These are phyloP conservation scores for Eucalyptus curtisii DNA, from an alignment of 345 rosid species.

Conservation along the genomic window DNA sequence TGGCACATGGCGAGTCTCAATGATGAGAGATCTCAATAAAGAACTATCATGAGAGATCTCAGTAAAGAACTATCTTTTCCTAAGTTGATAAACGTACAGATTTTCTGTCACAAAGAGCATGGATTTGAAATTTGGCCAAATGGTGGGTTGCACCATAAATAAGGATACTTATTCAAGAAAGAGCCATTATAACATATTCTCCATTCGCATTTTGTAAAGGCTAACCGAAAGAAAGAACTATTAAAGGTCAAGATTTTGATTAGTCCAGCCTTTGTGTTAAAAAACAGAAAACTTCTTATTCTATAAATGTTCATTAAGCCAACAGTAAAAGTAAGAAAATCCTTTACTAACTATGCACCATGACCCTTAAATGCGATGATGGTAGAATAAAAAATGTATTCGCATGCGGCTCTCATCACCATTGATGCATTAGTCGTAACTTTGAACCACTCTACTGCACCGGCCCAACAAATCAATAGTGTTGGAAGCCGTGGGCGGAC, in stretches of 20 bases:
- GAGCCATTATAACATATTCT: not conserved
- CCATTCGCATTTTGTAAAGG: not conserved
- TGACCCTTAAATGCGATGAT: fast-evolving
- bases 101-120: not conserved
- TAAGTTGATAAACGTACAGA: not conserved
- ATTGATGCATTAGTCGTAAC: not conserved
- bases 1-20: not conserved
- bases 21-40: not conserved
- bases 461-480: not conserved
- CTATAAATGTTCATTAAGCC: too few species aligned
- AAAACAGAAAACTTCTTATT: too few species aligned
- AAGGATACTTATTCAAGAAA: not conserved
- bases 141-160: not conserved
- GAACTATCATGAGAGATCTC: not conserved
- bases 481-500: not conserved
- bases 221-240: not conserved
- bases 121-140: not conserved
- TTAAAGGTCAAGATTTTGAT: not conserved
- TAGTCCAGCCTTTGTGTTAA: not conserved
- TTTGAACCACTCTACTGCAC: not conserved
- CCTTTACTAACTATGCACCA: not conserved
- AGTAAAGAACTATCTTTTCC: not conserved
- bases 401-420: not conserved
- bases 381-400: not conserved
- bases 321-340: too few species aligned